Percentiles rank a stretch among this genome's conserved stretches.
These are phyloP conservation scores for Mortierella hygrophila DNA, from an alignment of 192 early-diverging fungal genomes.

Conservation along the genomic window DNA sequence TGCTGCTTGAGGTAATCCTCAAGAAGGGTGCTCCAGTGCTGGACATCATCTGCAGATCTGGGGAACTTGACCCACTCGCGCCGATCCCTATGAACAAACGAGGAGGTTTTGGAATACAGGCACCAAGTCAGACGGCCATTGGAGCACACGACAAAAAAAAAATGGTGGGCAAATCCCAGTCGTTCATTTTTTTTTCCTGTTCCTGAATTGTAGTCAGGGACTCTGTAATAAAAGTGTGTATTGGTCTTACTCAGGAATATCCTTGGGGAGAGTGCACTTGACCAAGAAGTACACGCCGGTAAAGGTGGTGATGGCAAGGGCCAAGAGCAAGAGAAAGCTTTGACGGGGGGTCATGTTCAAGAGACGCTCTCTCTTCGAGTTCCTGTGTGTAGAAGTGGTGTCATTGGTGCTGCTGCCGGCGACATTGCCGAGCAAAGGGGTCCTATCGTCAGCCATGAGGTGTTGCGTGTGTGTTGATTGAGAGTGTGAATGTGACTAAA, in stretches of 20 bases:
- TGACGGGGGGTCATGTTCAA: constrained; percentile 35
- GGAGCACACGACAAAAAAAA: background rate
- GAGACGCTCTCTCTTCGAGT: constrained; percentile 21
- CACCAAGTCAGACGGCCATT: background rate
- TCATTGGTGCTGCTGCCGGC: constrained; percentile 14
- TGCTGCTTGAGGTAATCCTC: constrained; percentile 59
- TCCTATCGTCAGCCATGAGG: constrained; percentile 22
- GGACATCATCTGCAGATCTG: constrained; percentile 59
- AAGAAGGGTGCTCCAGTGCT: constrained; percentile 57
- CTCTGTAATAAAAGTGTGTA: too few relatives aligned
- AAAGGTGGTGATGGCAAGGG: constrained; percentile 10
- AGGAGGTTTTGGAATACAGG: too few relatives aligned
- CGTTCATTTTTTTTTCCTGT: too few relatives aligned
- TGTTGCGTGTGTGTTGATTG: background rate
- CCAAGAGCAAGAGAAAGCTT: constrained; percentile 33
- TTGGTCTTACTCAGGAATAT: constrained; percentile 36
- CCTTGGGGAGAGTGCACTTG: constrained; percentile 36
- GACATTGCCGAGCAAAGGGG: constrained; percentile 44
- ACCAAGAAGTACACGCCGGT: constrained; percentile 32
- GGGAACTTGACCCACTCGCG: constrained; percentile 62
- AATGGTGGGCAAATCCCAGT: too few relatives aligned
- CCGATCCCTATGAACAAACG: constrained; percentile 42
- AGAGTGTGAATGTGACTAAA: background rate
- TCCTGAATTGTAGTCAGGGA: too few relatives aligned
- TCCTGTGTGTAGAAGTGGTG: background rate